Evolutionary conservation across 345 rosid genomes (phyloP).

Genomic region (Boechera divaricarpa): DNA sequence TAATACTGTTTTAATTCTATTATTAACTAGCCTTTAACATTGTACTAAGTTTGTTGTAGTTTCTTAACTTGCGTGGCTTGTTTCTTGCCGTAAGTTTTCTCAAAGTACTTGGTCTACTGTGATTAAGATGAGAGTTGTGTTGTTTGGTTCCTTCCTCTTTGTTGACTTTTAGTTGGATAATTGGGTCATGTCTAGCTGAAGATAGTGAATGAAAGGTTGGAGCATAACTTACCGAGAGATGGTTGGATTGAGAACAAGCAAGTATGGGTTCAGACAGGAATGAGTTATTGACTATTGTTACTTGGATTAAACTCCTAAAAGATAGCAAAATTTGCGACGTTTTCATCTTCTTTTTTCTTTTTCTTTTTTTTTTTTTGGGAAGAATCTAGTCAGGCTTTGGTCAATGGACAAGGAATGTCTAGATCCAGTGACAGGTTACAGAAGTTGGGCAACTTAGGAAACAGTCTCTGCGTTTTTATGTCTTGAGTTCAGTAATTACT

Average conservation of each 20-base stretch:
- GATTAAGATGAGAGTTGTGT: slow-evolving; percentile 7
- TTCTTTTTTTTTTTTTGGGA: neutral
- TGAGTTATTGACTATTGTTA: neutral
- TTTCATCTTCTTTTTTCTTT: neutral
- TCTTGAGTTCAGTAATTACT: slow-evolving; percentile 2
- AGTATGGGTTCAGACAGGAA: neutral
- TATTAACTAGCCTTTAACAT: slow-evolving; percentile 24
- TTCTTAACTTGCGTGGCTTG: slow-evolving; percentile 37
- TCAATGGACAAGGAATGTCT: no score
- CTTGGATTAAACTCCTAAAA: no score
- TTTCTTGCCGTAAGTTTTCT: slow-evolving; percentile 26
- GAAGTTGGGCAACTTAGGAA: neutral
- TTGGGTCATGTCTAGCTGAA: slow-evolving; percentile 4
- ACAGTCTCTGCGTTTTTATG: neutral
- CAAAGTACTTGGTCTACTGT: slow-evolving; percentile 22
- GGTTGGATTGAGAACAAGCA: slow-evolving; percentile 13
- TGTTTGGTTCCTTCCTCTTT: slow-evolving; percentile 16
- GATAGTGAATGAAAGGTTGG: slow-evolving; percentile 1
- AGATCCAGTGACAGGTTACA: neutral
- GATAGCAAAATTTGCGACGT: neutral
- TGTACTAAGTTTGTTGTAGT: slow-evolving; percentile 36
- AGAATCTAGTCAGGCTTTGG: neutral
- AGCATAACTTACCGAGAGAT: slow-evolving; percentile 6
- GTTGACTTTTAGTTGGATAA: slow-evolving; percentile 37
- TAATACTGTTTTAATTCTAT: slow-evolving; percentile 10